Evolutionary conservation across 2,329 filamentous ascomycete genomes (phyloP).

Genomic region (Clarireedia hainanense): DNA sequence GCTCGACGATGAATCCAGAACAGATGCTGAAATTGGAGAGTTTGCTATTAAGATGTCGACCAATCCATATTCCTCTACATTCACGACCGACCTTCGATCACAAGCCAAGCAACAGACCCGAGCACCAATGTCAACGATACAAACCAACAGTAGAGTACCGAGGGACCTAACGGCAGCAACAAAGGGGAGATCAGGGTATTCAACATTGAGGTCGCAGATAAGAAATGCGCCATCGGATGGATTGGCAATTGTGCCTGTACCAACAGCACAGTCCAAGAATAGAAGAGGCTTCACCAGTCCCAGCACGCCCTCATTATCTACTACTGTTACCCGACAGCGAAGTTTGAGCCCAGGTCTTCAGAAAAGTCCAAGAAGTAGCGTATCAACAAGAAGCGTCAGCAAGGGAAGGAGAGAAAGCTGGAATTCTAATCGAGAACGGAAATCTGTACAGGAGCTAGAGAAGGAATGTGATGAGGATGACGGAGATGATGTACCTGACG

Average conservation of each 20-base stretch:
- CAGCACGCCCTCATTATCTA: constrained; percentile 17
- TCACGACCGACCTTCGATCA: constrained; percentile 18
- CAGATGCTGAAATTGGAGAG: constrained; percentile 24
- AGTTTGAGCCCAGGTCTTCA: constrained; percentile 24
- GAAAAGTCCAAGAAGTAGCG: constrained; percentile 17
- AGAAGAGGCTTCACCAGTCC: constrained; percentile 22
- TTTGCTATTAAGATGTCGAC: constrained; percentile 23
- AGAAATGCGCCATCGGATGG: constrained; percentile 21
- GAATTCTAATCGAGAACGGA: constrained; percentile 59
- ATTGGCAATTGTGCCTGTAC: constrained; percentile 24
- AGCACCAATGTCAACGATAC: constrained; percentile 18
- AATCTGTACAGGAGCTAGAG: constrained; percentile 63
- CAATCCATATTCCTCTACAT: constrained; percentile 25
- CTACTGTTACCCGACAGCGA: constrained; percentile 22
- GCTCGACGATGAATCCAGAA: constrained; percentile 58
- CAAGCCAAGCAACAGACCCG: constrained; percentile 20
- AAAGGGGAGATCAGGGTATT: constrained; percentile 18
- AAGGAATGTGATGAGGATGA: constrained; percentile 71
- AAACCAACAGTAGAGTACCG: constrained; percentile 19
- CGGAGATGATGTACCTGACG: constrained; percentile 70
- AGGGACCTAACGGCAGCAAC: constrained; percentile 24
- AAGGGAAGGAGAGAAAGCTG: constrained; percentile 43
- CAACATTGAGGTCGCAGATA: constrained; percentile 23
- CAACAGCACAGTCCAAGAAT: constrained; percentile 12
- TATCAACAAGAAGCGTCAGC: constrained; percentile 15